Percentiles rank a stretch among this genome's conserved stretches.
Conservation (phyloP, 768 basidiomycete species). For the Sutorius australiensis region DNA sequence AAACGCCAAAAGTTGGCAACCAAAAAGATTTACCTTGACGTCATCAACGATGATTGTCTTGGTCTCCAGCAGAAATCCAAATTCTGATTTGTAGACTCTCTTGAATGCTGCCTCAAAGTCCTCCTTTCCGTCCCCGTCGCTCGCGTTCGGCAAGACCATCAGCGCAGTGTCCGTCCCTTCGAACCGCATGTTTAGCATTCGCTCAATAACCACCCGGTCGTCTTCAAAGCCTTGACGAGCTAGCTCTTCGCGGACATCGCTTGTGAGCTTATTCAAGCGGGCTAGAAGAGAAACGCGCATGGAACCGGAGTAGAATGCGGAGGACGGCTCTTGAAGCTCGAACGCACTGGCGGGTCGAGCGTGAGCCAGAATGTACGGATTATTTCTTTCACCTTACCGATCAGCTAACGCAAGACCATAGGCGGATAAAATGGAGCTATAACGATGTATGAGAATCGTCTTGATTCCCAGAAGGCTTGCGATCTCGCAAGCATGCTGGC, state of each 20-base stretch:
- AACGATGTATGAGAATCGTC: constrained; percentile 83
- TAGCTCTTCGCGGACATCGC: constrained; percentile 64
- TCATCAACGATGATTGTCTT: constrained; percentile 88
- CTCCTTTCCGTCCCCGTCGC: constrained; percentile 52
- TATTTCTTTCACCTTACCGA: constrained; percentile 35
- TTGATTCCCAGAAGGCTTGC: constrained; percentile 82
- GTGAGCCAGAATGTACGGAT: not conserved
- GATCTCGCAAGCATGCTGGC: constrained; percentile 92
- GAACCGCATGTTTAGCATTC: constrained; percentile 89
- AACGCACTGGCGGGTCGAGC: constrained; percentile 51
- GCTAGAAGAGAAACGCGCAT: constrained; percentile 52
- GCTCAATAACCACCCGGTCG: constrained; percentile 67
- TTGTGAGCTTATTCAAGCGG: constrained; percentile 67
- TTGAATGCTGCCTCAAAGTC: constrained; percentile 82
- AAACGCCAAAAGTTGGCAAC: not conserved
- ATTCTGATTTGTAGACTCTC: constrained; percentile 76
- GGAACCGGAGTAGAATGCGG: constrained; percentile 65
- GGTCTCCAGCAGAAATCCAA: constrained; percentile 86
- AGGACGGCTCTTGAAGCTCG: constrained; percentile 88
- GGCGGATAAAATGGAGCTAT: constrained; percentile 90
- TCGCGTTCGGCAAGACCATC: constrained; percentile 66
- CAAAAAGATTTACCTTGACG: constrained; percentile 57
- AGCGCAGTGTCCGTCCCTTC: constrained; percentile 91
- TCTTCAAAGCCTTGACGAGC: constrained; percentile 76
- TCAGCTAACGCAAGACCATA: constrained; percentile 93